Evolutionary conservation across 345 rosid species (phyloP), one percentile per base, ranked within the genome.

Genomic region (Dipteronia sinensis): DNA sequence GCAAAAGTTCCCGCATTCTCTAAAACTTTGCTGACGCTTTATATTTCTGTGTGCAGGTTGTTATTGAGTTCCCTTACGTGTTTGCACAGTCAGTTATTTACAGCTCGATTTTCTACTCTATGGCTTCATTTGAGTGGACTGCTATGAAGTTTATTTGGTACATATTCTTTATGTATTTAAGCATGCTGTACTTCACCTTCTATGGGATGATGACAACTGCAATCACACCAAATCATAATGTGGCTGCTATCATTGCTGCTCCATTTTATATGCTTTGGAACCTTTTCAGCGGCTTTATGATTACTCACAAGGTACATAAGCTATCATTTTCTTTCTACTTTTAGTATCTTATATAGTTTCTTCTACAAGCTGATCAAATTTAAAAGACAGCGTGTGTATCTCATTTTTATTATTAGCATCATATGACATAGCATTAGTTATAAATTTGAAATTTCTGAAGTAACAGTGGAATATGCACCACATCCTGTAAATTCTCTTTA

Each of bases 181-280:
- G 94, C 3, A 82, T 94, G 83, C 82, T 96, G 69, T 94, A 91
- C 88, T 96, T 96, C 91, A 94, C 98, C 71, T 91, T 89, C 64
- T 96, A 96, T 68, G 99, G 99, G 64, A 96, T 96, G 98, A 94
- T 96, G 99, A 96, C 94, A 0, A 94, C 99, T 6, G 97, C 99
- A 2, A 71, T 96, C 83, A 96, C 99, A 9, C 99, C 99, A 51
- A 96, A 96, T 80, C 98, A 96, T 83, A 90, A 94, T 8, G 97
- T 96, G 61, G 99, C 98, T 49, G 76, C 98, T 12, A 92, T 96
- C 62, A 83, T 96, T 20, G 89, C 99, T 62, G 99, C 98, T 0
- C 99, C 99, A 1, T 92, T 88, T 81, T 94, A 96, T 77, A 96
- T 94, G 99, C 93, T 94, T n/a, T 96, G 99, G 99, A 94, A 96